Evolutionary conservation across 805 yeast species (phyloP).

Genomic region (Zygosaccharomyces lentus): DNA sequence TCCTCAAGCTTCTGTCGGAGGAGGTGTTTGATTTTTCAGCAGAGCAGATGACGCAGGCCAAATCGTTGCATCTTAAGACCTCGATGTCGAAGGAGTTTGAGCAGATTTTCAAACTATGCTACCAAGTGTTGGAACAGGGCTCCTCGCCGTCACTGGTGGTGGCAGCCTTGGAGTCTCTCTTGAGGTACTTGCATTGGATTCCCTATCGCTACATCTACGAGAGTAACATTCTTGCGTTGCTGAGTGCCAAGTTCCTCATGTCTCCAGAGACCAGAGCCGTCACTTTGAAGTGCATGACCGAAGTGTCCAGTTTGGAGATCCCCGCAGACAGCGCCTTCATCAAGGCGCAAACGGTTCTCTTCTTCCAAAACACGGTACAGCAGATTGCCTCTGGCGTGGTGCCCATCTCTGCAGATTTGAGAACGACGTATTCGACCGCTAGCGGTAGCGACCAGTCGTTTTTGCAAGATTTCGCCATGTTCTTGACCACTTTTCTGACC

Average conservation of each 20-base stretch:
- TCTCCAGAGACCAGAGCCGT: conserved; percentile 78
- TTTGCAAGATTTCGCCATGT: conserved; percentile 92
- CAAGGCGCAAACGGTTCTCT: conserved; percentile 50
- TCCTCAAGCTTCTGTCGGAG: conserved; percentile 81
- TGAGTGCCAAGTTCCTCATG: conserved; percentile 70
- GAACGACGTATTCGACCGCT: conserved; percentile 67
- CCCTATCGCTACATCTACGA: conserved; percentile 87
- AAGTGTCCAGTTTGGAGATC: conserved; percentile 67
- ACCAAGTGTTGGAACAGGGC: conserved; percentile 86
- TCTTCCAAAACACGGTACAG: conserved; percentile 71
- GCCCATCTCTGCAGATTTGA: conserved; percentile 70
- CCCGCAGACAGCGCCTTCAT: conserved; percentile 44
- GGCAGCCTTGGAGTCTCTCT: conserved; percentile 77
- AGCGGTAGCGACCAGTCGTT: conserved; percentile 85
- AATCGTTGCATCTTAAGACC: conserved; percentile 73
- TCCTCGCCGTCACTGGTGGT: conserved; percentile 75
- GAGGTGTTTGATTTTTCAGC: conserved; percentile 96
- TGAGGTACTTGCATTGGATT: conserved; percentile 91
- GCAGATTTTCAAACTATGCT: conserved; percentile 89
- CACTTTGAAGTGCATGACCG: conserved; percentile 89
- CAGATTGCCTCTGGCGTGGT: conserved; percentile 59
- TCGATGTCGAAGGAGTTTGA: conserved; percentile 88
- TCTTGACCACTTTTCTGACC: conserved; percentile 75
- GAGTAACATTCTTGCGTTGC: conserved; percentile 68
- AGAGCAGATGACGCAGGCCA: conserved; percentile 95